Evolutionary conservation across 2,329 filamentous ascomycete genomes (phyloP).

Genomic region (Harringtonia aguacate): DNA sequence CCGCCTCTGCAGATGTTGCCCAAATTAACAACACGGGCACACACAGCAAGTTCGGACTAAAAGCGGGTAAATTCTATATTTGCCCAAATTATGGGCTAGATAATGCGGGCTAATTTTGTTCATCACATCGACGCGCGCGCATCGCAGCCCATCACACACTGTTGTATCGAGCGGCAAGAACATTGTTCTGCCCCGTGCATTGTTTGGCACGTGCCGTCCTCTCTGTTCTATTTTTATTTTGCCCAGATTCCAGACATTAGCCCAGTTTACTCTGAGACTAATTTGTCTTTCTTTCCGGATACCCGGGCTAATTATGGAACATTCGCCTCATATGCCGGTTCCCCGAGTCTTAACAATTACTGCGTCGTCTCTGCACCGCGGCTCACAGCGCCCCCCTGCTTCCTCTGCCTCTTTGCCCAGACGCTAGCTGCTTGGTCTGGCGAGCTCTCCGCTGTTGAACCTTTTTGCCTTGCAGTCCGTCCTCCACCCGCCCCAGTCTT

Average conservation of each 20-base stretch:
- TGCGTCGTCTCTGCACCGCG: too few relatives aligned
- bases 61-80: slow-evolving; percentile 14
- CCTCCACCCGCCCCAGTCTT: too few relatives aligned
- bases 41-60: not conserved
- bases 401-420: too few relatives aligned
- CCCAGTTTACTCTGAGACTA: not conserved
- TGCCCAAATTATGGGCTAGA: slow-evolving; percentile 9
- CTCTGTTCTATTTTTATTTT: slow-evolving; percentile 11
- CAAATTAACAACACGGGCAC: slow-evolving; percentile 1
- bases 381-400: too few relatives aligned
- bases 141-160: not conserved
- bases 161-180: not conserved
- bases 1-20: not conserved
- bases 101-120: slow-evolving; percentile 14
- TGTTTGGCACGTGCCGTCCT: not conserved
- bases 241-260: slow-evolving; percentile 5
- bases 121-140: not conserved
- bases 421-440: too few relatives aligned
- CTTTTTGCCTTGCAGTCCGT: too few relatives aligned
- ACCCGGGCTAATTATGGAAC: too few relatives aligned
- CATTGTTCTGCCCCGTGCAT: too few relatives aligned
- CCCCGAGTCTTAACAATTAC: too few relatives aligned
- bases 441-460: too few relatives aligned
- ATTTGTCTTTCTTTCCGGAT: too few relatives aligned
- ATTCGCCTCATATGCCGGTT: too few relatives aligned